Conservation (phyloP, 805 yeast genomes). For the Pichia scutulata region DNA sequence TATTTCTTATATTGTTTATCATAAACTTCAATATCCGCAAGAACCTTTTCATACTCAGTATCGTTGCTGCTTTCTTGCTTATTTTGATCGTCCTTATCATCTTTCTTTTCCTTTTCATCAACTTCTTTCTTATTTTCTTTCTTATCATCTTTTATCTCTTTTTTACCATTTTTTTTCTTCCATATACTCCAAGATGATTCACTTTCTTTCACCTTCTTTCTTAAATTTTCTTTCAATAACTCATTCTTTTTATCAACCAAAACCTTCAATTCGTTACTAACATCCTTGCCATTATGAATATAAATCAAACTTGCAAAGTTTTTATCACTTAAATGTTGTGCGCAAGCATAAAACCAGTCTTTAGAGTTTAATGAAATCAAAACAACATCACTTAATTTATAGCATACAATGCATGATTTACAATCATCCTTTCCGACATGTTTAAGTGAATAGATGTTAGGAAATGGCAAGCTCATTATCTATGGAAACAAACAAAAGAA, state of each 20-base stretch:
- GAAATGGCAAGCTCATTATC: not conserved
- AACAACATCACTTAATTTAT: constrained; percentile 40
- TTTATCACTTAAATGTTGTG: constrained; percentile 38
- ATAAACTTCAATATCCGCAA: constrained; percentile 15
- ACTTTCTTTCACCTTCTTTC: not conserved
- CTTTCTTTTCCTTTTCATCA: not conserved
- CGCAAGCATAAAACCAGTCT: constrained; percentile 50
- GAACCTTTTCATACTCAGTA: constrained; percentile 7
- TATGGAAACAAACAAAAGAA: too few relatives aligned
- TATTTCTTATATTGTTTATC: constrained; percentile 31
- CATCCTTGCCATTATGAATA: constrained; percentile 15
- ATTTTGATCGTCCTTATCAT: constrained; percentile 1
- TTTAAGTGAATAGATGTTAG: constrained; percentile 27
- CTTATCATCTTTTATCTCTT: not conserved
- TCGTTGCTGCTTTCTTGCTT: not conserved
- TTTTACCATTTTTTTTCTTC: not conserved
- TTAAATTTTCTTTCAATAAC: constrained; percentile 1
- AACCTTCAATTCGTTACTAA: constrained; percentile 7
- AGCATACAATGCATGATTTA: constrained; percentile 44
- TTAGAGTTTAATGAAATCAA: constrained; percentile 34
- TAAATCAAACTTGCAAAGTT: constrained; percentile 34
- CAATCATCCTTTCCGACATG: constrained; percentile 35
- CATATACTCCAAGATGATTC: not conserved
- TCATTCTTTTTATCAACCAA: not conserved
- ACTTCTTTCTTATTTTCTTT: not conserved